Percentiles rank a stretch among this genome's conserved stretches.
phyloP scores from a whole-genome alignment of 148 eudicot genomes.

The Linanthus parryae region DNA sequence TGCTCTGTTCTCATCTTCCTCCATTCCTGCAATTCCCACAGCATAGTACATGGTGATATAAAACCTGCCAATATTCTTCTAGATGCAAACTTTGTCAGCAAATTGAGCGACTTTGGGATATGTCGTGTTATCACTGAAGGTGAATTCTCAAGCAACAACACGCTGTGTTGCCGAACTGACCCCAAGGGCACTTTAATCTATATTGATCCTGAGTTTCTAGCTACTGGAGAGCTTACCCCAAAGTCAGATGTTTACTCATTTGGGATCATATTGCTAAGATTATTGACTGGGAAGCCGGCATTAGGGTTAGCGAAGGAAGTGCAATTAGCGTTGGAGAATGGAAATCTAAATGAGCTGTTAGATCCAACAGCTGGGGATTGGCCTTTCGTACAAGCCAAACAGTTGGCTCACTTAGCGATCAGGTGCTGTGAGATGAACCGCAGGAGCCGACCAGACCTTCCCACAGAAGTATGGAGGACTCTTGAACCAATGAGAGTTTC shows the following conservation, averaged over 20 bases:
- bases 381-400: slow-evolving; percentile 91
- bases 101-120: slow-evolving; percentile 80
- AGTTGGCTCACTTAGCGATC: slow-evolving; percentile 65
- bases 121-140: slow-evolving; percentile 37
- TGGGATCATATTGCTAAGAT: slow-evolving; percentile 57
- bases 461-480: slow-evolving; percentile 59
- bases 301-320: slow-evolving; percentile 63
- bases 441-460: slow-evolving; percentile 59
- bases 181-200: slow-evolving; percentile 70
- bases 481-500: slow-evolving; percentile 69
- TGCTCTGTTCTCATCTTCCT: slow-evolving; percentile 81
- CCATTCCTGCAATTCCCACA: slow-evolving; percentile 55
- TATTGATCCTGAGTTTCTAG: slow-evolving; percentile 69
- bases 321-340: slow-evolving; percentile 50
- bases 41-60: slow-evolving; percentile 69
- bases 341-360: slow-evolving; percentile 40
- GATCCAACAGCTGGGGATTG: slow-evolving; percentile 95
- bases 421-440: slow-evolving; percentile 60
- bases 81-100: slow-evolving; percentile 51
- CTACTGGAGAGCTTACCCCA: slow-evolving; percentile 64
- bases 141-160: slow-evolving; percentile 30
- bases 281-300: slow-evolving; percentile 71
- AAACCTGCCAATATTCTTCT: slow-evolving; percentile 79
- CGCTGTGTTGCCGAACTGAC: slow-evolving; percentile 34
- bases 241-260: slow-evolving; percentile 81